Evolutionary conservation across 2,329 filamentous ascomycete species (phyloP).

Genomic region (Monilinia vaccinii-corymbosi): DNA sequence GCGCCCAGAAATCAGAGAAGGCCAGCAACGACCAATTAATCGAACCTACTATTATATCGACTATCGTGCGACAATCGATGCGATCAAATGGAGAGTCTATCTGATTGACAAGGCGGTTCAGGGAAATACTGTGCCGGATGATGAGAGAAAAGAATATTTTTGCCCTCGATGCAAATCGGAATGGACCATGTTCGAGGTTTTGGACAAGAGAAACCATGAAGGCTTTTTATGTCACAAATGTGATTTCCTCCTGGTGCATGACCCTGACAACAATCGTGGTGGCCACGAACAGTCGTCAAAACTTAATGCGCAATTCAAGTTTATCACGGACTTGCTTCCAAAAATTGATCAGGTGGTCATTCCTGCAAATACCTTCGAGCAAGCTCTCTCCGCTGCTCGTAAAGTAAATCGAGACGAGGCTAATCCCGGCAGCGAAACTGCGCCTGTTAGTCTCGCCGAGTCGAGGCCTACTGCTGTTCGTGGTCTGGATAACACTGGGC

Average conservation of each 20-base stretch:
- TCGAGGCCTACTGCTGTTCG: slow-evolving; percentile 59
- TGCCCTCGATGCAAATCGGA: slow-evolving; percentile 75
- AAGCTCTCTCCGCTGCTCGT: slow-evolving; percentile 52
- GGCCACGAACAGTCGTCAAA: slow-evolving; percentile 65
- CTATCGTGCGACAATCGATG: slow-evolving; percentile 87
- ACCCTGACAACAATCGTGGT: slow-evolving; percentile 57
- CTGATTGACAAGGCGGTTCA: slow-evolving; percentile 84
- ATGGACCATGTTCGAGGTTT: slow-evolving; percentile 82
- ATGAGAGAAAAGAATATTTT: slow-evolving; percentile 85
- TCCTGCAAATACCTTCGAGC: slow-evolving; percentile 65
- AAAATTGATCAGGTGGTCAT: slow-evolving; percentile 68
- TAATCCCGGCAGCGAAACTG: slow-evolving; percentile 53
- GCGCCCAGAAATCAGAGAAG: slow-evolving; percentile 69
- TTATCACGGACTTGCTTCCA: slow-evolving; percentile 66
- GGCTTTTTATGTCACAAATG: slow-evolving; percentile 85
- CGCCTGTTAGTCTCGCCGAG: slow-evolving; percentile 44
- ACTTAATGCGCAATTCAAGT: slow-evolving; percentile 71
- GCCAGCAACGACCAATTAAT: slow-evolving; percentile 71
- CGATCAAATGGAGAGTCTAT: slow-evolving; percentile 90
- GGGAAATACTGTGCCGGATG: slow-evolving; percentile 66
- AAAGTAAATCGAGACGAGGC: slow-evolving; percentile 58
- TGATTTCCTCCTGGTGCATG: slow-evolving; percentile 51
- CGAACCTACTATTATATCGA: slow-evolving; percentile 97
- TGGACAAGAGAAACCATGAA: slow-evolving; percentile 57
- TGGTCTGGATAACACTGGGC: slow-evolving; percentile 56